Base-by-base conservation (phyloP, 768 basidiomycete species). In the Fomitopsis serialis region DNA sequence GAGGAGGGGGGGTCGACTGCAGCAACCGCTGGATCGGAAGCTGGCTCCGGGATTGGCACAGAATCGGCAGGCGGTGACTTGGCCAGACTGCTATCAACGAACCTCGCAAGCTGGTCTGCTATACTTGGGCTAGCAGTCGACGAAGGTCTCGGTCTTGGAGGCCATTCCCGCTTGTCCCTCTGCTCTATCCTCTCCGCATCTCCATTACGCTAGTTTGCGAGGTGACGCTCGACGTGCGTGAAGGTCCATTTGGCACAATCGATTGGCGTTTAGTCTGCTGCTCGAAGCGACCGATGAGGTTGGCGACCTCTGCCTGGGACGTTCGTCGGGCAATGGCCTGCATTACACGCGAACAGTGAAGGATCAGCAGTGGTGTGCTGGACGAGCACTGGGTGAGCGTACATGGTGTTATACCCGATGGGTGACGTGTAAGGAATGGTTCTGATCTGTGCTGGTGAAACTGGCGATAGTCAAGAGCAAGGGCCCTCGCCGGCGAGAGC, bases 221-320 rank as follows among this genome's bases (percentile, higher is more conserved):
- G 19, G 77, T 70, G 54, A 82, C 85, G 59, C 84, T 89, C n/a
- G 80, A 75, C 59, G 83, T 84, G 54, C 87, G 79, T 15, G 80
- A 74, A 24, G 77, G 64, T 17, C 59, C 48, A 25, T 62, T 61
- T 25, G 76, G 64, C 43, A 53, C 56, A 10, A 72, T 60, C 3
- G 81, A 70, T 60, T 80, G 78, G 47, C 82, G 80, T 66, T 89
- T 92, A 52, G 77, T 83, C 71, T 89, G 85, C 61, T 81, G 87
- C 68, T 93, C 91, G 60, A 93, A 93, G 54, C 87, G 80, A 48
- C 91, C 91, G 63, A 93, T 93, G 71, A 93, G 85, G 66, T 92
- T 93, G 58, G 91, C 91, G 45, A 93, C 91, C 86, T 89, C 66
- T 81, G 81, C 55, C 91, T 86, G 46, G 90, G 89, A 65, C 87